Base-by-base conservation (phyloP, 1,284 basidiomycete species). In the Microbotryomycetes sp. region DNA sequence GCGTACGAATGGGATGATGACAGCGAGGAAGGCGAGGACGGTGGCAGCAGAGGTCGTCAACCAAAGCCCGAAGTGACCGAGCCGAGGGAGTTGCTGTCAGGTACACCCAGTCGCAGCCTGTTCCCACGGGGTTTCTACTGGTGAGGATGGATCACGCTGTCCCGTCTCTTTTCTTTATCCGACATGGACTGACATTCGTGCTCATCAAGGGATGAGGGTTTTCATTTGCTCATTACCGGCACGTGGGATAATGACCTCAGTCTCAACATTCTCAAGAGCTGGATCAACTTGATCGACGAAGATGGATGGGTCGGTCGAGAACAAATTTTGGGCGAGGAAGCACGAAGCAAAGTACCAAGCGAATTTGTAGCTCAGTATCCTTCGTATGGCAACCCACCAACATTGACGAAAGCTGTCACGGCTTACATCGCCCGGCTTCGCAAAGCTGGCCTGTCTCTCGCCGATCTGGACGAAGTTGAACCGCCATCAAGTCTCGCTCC, bases 91-190 rank as follows among this genome's bases (percentile, higher is more conserved):
- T 78, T 97, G n/a, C 78, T 94, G 65, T 93, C 92, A 6, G 92
- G 89, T 0, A 97, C 92, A 0, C 92, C 92, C 1, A 92, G 90
- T 74, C 82, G 93, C 53, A 92, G 89, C 69, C 93, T 96, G 79
- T 97, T 97, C 80, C 92, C 92, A 2, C 82, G 92, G 74, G 92
- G 92, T 25, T 97, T 97, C 75, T 97, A 97, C 76, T 97, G 92
- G 89, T 88, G 74, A 46, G 78, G 46, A 25, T 32, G 6, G 4
- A 6, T 46, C n/a, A n/a, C 25, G 5, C 12, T 23, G 52, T 42
- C 12, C 3, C 49, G n/a, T 28, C 53, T 25, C 14, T 12, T 12
- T 12, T 7, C 30, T 19, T 23, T 30, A 19, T 53, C 12, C 12
- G 5, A 23, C 56, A 47, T n/a, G 30, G 30, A 54, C 53, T 63